These are phyloP conservation scores for Globisporangium acanthophoron DNA, from an alignment of 352 stramenopile genomes.

Conservation along the genomic window DNA sequence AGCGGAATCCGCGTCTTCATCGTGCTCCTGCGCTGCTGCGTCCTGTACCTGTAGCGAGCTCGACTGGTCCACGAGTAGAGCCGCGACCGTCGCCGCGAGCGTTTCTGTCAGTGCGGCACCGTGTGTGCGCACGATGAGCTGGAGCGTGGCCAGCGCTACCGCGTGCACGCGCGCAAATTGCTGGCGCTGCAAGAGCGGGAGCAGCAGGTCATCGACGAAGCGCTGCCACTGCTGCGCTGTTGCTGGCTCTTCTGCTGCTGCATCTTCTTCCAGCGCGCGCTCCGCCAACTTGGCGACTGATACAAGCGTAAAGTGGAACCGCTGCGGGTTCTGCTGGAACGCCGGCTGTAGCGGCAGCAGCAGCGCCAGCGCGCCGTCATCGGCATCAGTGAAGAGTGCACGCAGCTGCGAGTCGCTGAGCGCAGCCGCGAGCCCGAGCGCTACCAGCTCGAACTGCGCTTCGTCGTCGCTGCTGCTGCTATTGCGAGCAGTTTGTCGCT, in stretches of 20 bases:
- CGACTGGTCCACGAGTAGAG: slow-evolving; percentile 9
- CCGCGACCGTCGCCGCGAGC: slow-evolving; percentile 4
- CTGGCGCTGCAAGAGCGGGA: slow-evolving; percentile 24
- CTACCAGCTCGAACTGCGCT: slow-evolving; percentile 50
- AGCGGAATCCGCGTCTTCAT: slow-evolving; percentile 4
- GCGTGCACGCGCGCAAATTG: slow-evolving; percentile 23
- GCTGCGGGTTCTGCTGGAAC: slow-evolving; percentile 13
- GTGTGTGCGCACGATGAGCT: slow-evolving; percentile 15
- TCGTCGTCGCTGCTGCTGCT: slow-evolving; percentile 23
- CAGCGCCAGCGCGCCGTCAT: slow-evolving; percentile 18
- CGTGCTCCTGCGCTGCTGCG: not conserved
- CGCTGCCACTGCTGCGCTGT: slow-evolving; percentile 1
- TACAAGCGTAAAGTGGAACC: slow-evolving; percentile 41
- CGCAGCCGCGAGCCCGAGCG: slow-evolving; percentile 24
- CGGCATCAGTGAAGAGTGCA: slow-evolving; percentile 16
- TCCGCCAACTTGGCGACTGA: slow-evolving; percentile 19
- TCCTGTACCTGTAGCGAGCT: not conserved
- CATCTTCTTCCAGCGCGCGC: slow-evolving; percentile 8
- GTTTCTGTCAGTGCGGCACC: slow-evolving; percentile 6
- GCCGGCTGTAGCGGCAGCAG: slow-evolving; percentile 29
- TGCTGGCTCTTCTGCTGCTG: not conserved
- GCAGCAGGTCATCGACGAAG: slow-evolving; percentile 21
- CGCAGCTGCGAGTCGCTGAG: slow-evolving; percentile 20
- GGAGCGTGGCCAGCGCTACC: slow-evolving; percentile 20
- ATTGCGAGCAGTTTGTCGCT: not conserved